phyloP scores from a whole-genome alignment of 139 green algal genomes.

The Pleodorina starrii region DNA sequence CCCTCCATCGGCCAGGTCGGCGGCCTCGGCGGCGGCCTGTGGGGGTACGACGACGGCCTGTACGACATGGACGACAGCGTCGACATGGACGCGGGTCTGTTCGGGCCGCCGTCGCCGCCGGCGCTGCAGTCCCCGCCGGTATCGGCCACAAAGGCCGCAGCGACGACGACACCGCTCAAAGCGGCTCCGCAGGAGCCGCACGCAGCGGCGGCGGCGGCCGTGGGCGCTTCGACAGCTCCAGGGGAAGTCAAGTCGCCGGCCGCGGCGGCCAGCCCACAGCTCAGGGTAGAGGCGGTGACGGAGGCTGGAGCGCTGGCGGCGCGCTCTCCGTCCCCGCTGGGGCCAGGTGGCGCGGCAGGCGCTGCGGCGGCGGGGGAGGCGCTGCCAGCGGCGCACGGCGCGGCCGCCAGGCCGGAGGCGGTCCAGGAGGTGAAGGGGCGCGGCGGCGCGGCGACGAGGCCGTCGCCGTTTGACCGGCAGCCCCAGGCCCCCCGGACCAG shows the following conservation, averaged over 20 bases:
- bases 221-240: too few relatives aligned
- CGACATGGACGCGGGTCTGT: slow-evolving; percentile 13
- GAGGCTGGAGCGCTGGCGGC: neutral
- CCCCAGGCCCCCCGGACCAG: neutral
- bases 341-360: neutral
- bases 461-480: neutral
- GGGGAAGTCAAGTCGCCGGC: too few relatives aligned
- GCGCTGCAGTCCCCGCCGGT: neutral
- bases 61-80: slow-evolving; percentile 44
- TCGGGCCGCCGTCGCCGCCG: neutral
- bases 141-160: too few relatives aligned
- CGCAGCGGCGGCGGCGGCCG: too few relatives aligned
- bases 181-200: too few relatives aligned
- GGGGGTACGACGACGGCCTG: slow-evolving; percentile 21
- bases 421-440: neutral
- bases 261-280: neutral
- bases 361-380: neutral
- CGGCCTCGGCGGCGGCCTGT: slow-evolving; percentile 12
- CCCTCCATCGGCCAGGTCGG: slow-evolving; percentile 14
- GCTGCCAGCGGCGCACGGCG: neutral
- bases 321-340: too few relatives aligned
- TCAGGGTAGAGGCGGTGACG: neutral
- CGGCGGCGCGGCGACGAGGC: neutral
- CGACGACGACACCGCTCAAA: too few relatives aligned
- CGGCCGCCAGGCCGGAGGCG: neutral